Conservation (phyloP, 345 rosid species). For the Ailanthus altissimus region DNA sequence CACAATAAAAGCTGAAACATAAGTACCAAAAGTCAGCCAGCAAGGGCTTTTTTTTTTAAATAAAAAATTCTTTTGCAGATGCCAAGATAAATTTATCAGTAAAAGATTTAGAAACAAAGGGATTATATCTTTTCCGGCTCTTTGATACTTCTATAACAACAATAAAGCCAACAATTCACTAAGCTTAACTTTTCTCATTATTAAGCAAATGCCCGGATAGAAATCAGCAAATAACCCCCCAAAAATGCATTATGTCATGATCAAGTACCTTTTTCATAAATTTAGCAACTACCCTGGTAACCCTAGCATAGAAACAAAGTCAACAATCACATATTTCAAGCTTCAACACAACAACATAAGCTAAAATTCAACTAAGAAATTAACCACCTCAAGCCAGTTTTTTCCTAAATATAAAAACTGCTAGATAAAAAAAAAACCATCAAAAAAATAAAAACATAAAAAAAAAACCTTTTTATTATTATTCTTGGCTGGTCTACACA, state of each 20-base stretch:
- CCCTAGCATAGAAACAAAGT: not conserved
- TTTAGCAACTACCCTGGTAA: slow-evolving; percentile 17
- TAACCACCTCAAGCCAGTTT: slow-evolving; percentile 2
- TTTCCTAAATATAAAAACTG: slow-evolving; percentile 8
- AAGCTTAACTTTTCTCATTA: not conserved
- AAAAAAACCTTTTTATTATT: slow-evolving; percentile 55
- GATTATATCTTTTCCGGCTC: not conserved
- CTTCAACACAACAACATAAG: not conserved
- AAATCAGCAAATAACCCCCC: not conserved
- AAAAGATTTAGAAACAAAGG: not conserved
- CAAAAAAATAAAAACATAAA: not conserved
- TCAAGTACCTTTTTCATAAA: not conserved
- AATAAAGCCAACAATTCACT: not conserved
- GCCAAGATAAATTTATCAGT: not conserved
- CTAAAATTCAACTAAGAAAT: not conserved
- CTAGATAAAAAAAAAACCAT: slow-evolving; percentile 15
- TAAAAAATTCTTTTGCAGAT: not conserved
- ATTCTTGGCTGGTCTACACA: slow-evolving; percentile 53
- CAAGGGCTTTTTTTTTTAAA: not conserved
- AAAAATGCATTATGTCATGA: slow-evolving; percentile 3
- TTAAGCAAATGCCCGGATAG: slow-evolving; percentile 9
- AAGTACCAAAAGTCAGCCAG: not conserved
- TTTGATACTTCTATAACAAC: not conserved
- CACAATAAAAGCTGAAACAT: not conserved
- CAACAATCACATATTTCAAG: slow-evolving; percentile 9